Base-by-base conservation (phyloP, 345 rosid species). In the Melastoma malabathricum region DNA sequence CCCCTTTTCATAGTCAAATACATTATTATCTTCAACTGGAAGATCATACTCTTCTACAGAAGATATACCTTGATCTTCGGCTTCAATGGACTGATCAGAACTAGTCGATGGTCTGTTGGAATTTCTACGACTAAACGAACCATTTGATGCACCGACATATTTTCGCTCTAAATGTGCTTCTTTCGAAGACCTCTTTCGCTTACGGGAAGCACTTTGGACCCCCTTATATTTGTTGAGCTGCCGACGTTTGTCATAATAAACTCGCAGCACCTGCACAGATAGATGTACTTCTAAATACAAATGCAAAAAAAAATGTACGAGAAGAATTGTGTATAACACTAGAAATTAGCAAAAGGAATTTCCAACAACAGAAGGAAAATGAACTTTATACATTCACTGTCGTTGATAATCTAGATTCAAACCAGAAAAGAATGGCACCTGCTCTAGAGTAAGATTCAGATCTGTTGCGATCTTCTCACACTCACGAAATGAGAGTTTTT, bases 381-480 rank as follows among this genome's bases (percentile, higher is more conserved):
- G 31, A 27, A 27, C 31, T 27, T 27, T 6, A 27, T 27, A 6
- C 31, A 27, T 27, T 27, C 31, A 27, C 31, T 3, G 31, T 6
- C 6, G 6, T 27, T 27, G 31, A 27, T 27, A 27, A 3, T 27
- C 31, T 27, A 27, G 4, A 27, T 27, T 27, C 31, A 27, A 27
- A 27, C 31, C 39, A 29, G 38, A 50, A 3, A 2, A 14, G 43
- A 50, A n/a, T 15, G 56, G 59, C 51, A 86, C 96, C 98, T 90
- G 98, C 65, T 83, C 94, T 47, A 90, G 57, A 58, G 89, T 73
- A 63, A 90, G 78, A 57, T 82, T 80, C 55, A 90, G 81, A 61
- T 90, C 94, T 70, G 68, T 82, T 25, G 89, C 90, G 49, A 86
- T 79, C 71, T 76, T 86, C 65, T 59, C 80, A 66, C 98, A 86